Conservation (phyloP, 2,329 filamentous ascomycete species). For the Ophiostoma sp. region DNA sequence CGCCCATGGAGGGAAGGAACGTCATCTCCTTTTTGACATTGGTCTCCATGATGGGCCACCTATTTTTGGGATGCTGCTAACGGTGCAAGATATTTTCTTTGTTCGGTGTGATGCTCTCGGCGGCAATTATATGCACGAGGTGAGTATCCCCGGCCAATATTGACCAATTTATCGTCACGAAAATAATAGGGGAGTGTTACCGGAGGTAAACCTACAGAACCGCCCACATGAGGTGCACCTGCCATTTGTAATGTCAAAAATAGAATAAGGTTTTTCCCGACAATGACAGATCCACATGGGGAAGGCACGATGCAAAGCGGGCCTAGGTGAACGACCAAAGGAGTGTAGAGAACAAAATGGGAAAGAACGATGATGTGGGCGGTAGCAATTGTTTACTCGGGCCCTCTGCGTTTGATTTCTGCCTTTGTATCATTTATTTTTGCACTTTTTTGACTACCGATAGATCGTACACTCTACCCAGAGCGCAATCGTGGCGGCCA, state of each 20-base stretch:
- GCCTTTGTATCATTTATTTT: not conserved
- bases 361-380: not conserved
- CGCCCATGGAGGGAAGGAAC: not conserved
- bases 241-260: constrained; percentile 12
- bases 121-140: constrained; percentile 10
- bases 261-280: constrained; percentile 7
- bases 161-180: not conserved
- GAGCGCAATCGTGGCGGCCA: not conserved
- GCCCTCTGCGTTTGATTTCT: not conserved
- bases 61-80: not conserved
- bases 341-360: not conserved
- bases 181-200: not conserved
- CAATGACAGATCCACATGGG: not conserved
- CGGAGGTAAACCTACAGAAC: not conserved
- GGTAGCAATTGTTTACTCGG: not conserved
- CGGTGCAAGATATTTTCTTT: not conserved
- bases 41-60: not conserved
- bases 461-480: not conserved
- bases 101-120: not conserved
- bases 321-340: not conserved
- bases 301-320: not conserved
- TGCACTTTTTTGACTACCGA: not conserved
- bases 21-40: not conserved
- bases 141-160: not conserved
- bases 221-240: not conserved